Base-by-base conservation (phyloP, 1,139 yeast genomes). In the Sugiyamaella japonica region DNA sequence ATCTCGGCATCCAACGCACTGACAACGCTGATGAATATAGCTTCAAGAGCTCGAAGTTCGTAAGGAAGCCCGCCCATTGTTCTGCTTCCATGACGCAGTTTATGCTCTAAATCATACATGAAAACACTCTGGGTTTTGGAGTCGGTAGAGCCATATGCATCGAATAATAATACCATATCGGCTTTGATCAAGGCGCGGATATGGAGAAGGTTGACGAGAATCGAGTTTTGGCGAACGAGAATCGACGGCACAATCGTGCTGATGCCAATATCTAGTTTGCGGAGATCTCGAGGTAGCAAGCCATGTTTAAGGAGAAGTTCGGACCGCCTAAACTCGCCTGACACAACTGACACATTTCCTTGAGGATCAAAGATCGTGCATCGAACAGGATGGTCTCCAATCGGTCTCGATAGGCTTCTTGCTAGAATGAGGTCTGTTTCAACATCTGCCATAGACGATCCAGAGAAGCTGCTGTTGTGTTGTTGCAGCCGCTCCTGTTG, bases 241-340 rank as follows among this genome's bases (percentile, higher is more conserved):
- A 93, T 85, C 32, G 93, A 83, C 0, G 99, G 99, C 8, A 89
- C 93, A 36, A 93, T 87, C 69, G 90, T 96, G 58, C 88, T 85
- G 28, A 88, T 80, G 0, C 96, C 89, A 7, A 95, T 86, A 71
- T 93, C 99, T 54, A 95, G 85, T 64, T 89, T 89, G 4, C 97
- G 74, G 52, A 89, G 73, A 68, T 89, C 97, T 61, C 97, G 77
- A 0, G 97, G 96, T 48, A 85, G 79, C 40, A 89, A 72, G 34
- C 87, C 87, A 65, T 89, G 89, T 58, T 86, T 84, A 56, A 83
- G 78, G 13, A 95, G 74, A 56, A 95, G 81, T 58, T 83, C 82
- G 74, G 86, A 82, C 66, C 89, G 85, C 55, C 89, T 90, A 64
- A 83, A 85, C 63, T 85, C 88, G 51, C 89, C 83, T 0, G 95